A percentile compares a stretch with the other conserved stretches of the same genome.
Conservation (phyloP, 805 yeast genomes). For the Yarrowia sp. region DNA sequence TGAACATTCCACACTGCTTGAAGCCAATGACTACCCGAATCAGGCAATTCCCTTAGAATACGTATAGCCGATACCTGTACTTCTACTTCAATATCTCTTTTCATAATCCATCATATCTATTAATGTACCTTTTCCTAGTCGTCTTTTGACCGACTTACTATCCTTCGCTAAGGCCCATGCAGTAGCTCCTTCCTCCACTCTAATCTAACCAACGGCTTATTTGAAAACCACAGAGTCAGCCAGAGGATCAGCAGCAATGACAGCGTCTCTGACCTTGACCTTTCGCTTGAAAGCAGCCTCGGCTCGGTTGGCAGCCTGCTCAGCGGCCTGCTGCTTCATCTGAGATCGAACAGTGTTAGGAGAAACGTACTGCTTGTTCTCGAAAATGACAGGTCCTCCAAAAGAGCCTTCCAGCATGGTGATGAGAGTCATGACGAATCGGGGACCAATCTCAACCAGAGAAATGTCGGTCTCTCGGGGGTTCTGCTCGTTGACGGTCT, state of each 20-base stretch:
- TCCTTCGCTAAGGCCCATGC: background rate
- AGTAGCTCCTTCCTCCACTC: background rate
- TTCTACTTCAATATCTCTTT: no score
- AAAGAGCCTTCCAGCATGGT: conserved; percentile 95
- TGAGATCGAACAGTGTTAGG: conserved; percentile 96
- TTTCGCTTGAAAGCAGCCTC: conserved; percentile 81
- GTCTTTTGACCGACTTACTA: background rate
- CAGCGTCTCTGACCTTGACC: conserved; percentile 74
- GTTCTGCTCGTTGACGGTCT: conserved; percentile 60
- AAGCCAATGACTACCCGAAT: no score
- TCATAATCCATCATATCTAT: conserved; percentile 10
- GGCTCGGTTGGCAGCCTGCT: conserved; percentile 75
- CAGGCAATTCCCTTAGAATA: no score
- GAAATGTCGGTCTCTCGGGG: conserved; percentile 65
- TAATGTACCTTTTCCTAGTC: conserved; percentile 22
- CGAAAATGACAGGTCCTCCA: conserved; percentile 97
- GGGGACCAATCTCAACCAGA: conserved; percentile 94
- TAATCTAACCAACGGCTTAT: conserved; percentile 41
- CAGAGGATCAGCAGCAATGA: conserved; percentile 78
- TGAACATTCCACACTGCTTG: no score
- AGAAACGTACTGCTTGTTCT: conserved; percentile 94
- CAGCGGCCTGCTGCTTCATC: conserved; percentile 77
- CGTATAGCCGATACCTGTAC: no score
- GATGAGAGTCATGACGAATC: conserved; percentile 90
- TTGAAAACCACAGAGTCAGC: conserved; percentile 79